Base-by-base conservation (phyloP, 2,329 filamentous ascomycete species). In the Fonsecaea multimorphosa region DNA sequence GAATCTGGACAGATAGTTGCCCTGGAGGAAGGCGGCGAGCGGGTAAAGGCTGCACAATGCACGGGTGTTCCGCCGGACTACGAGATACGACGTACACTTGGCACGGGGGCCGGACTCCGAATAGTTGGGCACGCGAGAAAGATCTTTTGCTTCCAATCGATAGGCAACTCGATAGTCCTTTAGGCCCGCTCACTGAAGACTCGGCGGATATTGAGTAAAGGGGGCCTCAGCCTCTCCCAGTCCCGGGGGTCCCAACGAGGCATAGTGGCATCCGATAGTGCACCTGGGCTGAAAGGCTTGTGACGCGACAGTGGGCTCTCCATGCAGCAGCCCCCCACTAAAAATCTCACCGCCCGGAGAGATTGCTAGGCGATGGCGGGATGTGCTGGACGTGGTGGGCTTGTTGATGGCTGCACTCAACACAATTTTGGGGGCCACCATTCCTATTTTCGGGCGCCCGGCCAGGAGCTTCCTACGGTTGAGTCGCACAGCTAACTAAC, bases 381-480 rank as follows among this genome's bases (percentile, higher is more conserved):
- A 40, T 56, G 57, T 16, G 49, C 29, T 36, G 36, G 32, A 44
- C 32, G 16, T 36, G 34, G 24, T 55, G 58, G 58, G 22, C 32
- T 51, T 46, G 65, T 34, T 51, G 46, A 49, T 49, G 44, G 44
- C 22, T 24, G 19, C 44, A 12, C 44, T 49, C 44, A 49, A 49
- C 44, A 49, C 19, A 49, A 55, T 24, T 61, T 70, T 71, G 66
- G 70, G 70, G 68, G 67, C 64, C 64, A 59, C 65, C 68, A 69
- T 65, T 67, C 64, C 70, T 70, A 71, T 68, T 70, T 64, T 70
- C 67, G 68, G 64, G 59, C 34, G 40, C 31, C 22, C 34, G 49
- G 44, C 57, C 46, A 27, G 44, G 58, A 32, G 36, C 51, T 61
- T 36, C 34, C 34, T 46, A 53, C 22, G 44, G 44, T 49, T 49